Evolutionary conservation across 148 eudicot genomes (phyloP).

Genomic region (Dianthus caryophyllus): DNA sequence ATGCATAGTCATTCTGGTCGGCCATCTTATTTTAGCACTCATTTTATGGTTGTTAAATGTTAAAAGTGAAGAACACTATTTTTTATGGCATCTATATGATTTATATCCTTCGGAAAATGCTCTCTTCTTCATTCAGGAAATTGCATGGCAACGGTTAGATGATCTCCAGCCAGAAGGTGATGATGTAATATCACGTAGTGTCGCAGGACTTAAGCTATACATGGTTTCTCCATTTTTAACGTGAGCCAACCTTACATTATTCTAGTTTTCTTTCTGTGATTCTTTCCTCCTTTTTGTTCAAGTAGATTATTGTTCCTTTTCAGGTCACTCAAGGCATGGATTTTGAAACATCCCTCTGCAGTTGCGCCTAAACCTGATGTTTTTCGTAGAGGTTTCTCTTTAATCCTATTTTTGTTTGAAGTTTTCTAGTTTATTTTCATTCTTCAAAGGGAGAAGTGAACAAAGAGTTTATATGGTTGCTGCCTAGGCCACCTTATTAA

Average conservation of each 20-base stretch:
- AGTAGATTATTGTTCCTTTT: conserved; percentile 17
- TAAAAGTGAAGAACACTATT: not conserved
- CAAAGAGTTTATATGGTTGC: not conserved
- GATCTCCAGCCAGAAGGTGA: conserved; percentile 76
- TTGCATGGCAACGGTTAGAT: conserved; percentile 96
- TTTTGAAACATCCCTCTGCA: conserved; percentile 59
- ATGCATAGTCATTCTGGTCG: not conserved
- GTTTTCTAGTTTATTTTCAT: not conserved
- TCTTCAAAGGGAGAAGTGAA: not conserved
- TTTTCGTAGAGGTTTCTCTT: conserved; percentile 53
- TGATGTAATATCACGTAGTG: conserved; percentile 90
- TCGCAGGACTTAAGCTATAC: conserved; percentile 92
- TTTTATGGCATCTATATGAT: not conserved
- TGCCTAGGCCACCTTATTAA: not conserved
- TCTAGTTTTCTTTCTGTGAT: not conserved
- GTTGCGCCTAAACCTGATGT: conserved; percentile 45
- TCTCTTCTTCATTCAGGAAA: conserved; percentile 55
- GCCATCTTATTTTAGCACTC: not conserved
- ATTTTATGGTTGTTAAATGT: not conserved
- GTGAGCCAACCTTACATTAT: conserved; percentile 39
- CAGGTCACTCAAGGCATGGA: conserved; percentile 84
- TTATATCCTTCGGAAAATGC: not conserved
- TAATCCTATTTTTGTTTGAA: conserved; percentile 4
- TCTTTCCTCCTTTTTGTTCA: conserved; percentile 8
- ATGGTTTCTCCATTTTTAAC: conserved; percentile 95